phyloP scores from a whole-genome alignment of 192 early-diverging fungal genomes.

The Entomortierella lignicola region DNA sequence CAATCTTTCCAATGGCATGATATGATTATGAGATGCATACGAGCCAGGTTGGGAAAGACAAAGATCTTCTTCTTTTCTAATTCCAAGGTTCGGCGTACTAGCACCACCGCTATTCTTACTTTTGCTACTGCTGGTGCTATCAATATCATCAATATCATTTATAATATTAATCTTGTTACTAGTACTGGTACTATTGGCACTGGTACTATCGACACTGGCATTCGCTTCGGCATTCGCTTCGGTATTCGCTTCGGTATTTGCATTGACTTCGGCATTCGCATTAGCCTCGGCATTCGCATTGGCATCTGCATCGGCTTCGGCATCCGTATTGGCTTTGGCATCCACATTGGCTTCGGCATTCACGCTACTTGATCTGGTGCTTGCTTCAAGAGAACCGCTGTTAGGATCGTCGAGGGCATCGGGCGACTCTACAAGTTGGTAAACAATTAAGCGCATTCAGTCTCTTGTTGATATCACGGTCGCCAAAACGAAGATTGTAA shows the following conservation, averaged over 20 bases:
- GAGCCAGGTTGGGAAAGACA: constrained; percentile 34
- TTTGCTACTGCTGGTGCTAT: constrained; percentile 2
- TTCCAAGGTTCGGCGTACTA: neutral
- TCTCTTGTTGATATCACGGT: constrained; percentile 45
- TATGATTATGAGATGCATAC: constrained; percentile 51
- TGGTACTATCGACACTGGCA: too few relatives aligned
- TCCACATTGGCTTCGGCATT: too few relatives aligned
- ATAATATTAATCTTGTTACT: too few relatives aligned
- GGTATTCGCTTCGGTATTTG: neutral
- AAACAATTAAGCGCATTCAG: constrained; percentile 35
- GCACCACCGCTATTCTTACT: neutral
- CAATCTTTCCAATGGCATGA: constrained; percentile 32
- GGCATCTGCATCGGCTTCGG: neutral
- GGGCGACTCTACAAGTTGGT: constrained; percentile 48
- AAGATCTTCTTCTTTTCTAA: constrained; percentile 22
- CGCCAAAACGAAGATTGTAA: constrained; percentile 32
- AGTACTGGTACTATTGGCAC: too few relatives aligned
- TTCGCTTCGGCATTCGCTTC: too few relatives aligned
- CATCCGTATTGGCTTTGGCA: neutral
- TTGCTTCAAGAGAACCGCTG: neutral
- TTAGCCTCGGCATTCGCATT: neutral
- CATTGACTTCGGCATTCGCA: neutral
- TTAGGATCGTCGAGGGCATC: constrained; percentile 17
- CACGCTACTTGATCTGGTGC: too few relatives aligned
- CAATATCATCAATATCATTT: neutral